Evolutionary conservation across 441 rosid genomes (phyloP).

Genomic region (California macrophylla): DNA sequence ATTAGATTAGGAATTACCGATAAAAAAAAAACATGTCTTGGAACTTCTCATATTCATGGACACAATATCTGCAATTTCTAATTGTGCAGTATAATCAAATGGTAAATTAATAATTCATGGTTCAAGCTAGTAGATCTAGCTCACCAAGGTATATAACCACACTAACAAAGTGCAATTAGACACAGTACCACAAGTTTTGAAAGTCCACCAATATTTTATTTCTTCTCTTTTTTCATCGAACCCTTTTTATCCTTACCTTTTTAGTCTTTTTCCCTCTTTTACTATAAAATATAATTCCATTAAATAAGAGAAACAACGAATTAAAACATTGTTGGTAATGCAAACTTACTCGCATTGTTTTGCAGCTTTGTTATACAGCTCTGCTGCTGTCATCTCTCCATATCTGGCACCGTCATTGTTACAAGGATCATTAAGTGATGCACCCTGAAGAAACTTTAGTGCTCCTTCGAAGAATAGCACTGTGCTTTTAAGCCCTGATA

Average conservation of each 20-base stretch:
- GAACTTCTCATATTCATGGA: background rate
- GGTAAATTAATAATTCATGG: too few relatives aligned
- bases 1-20: too few relatives aligned
- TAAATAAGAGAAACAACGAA: background rate
- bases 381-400: slow-evolving; percentile 6
- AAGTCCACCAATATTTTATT: background rate
- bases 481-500: slow-evolving; percentile 1
- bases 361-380: slow-evolving; percentile 6
- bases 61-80: background rate
- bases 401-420: slow-evolving; percentile 2
- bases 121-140: background rate
- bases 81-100: background rate
- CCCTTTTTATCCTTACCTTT: background rate
- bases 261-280: background rate
- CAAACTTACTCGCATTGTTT: slow-evolving; percentile 5
- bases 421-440: slow-evolving; percentile 8
- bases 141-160: background rate
- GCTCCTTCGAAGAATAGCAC: slow-evolving; percentile 4
- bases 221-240: background rate
- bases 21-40: too few relatives aligned
- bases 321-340: background rate
- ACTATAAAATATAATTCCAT: background rate
- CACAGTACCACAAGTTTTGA: background rate
- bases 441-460: slow-evolving; percentile 4
- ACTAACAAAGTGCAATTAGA: background rate